Conservation (phyloP, 1,284 basidiomycete genomes). For the Heterobasidion parviporum region DNA sequence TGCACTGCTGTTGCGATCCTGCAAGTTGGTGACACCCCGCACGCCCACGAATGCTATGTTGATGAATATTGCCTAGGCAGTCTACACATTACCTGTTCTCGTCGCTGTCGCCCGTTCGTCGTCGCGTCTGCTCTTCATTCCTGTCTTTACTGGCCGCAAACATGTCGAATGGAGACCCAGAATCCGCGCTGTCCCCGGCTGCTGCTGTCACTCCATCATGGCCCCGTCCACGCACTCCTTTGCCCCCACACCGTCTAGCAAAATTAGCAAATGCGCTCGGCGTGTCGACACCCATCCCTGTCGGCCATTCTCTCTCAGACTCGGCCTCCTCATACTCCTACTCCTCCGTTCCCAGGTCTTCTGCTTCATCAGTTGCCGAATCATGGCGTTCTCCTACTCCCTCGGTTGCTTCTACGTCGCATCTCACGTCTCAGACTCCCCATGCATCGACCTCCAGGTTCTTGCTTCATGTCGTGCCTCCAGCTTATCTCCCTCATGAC, state of each 20-base stretch:
- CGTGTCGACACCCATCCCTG: slow-evolving; percentile 55
- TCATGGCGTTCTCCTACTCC: slow-evolving; percentile 52
- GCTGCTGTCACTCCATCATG: slow-evolving; percentile 25
- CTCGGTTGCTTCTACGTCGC: slow-evolving; percentile 22
- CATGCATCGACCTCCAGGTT: slow-evolving; percentile 44
- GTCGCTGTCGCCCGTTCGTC: background rate
- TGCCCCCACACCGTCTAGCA: slow-evolving; percentile 66
- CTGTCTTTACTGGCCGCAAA: slow-evolving; percentile 1
- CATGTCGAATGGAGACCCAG: slow-evolving; percentile 4
- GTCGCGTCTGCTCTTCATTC: background rate
- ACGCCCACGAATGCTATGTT: background rate
- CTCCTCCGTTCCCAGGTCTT: slow-evolving; percentile 25
- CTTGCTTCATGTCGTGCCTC: slow-evolving; percentile 72
- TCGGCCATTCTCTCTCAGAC: slow-evolving; percentile 21
- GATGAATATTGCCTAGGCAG: background rate
- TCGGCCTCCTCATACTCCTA: slow-evolving; percentile 24
- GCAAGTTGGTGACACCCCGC: background rate
- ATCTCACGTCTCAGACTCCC: slow-evolving; percentile 33
- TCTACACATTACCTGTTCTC: background rate
- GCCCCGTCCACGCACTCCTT: slow-evolving; percentile 58
- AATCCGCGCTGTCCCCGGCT: background rate
- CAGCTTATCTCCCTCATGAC: slow-evolving; percentile 55
- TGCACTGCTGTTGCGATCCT: background rate
- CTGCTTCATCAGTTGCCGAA: slow-evolving; percentile 29
- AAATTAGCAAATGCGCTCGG: slow-evolving; percentile 78